phyloP scores from a whole-genome alignment of 495 filamentous ascomycete genomes.

The Xylaria venustula region DNA sequence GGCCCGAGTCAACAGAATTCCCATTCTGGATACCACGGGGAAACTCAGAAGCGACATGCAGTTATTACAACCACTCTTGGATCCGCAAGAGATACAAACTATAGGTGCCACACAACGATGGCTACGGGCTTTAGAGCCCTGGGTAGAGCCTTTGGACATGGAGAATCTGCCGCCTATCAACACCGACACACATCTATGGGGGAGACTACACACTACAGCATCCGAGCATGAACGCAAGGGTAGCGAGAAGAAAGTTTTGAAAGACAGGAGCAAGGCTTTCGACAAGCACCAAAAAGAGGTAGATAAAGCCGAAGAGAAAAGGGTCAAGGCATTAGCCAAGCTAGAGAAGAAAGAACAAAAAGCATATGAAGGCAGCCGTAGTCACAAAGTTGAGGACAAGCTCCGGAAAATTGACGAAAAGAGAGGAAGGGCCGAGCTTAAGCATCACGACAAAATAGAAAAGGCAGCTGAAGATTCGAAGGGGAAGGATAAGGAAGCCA shows the following conservation, averaged over 20 bases:
- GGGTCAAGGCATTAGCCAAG: background rate
- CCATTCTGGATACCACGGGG: background rate
- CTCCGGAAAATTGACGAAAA: background rate
- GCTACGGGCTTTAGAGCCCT: background rate
- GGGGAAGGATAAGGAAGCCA: background rate
- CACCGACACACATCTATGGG: background rate
- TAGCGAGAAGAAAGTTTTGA: background rate
- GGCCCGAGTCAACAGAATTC: background rate
- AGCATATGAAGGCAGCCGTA: background rate
- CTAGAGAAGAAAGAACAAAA: background rate
- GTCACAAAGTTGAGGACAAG: background rate
- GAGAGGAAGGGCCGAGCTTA: conserved; percentile 1
- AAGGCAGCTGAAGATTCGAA: background rate
- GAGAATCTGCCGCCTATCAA: background rate
- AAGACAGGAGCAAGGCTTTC: background rate
- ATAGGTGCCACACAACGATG: background rate
- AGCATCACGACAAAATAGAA: background rate
- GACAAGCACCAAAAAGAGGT: background rate
- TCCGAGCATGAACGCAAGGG: background rate
- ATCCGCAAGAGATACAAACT: background rate
- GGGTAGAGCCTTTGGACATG: background rate
- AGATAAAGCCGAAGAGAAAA: background rate
- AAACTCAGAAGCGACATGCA: background rate
- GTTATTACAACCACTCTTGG: background rate
- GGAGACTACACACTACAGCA: background rate